Conservation (phyloP, 257 asterid species). For the Asclepias syriaca region DNA sequence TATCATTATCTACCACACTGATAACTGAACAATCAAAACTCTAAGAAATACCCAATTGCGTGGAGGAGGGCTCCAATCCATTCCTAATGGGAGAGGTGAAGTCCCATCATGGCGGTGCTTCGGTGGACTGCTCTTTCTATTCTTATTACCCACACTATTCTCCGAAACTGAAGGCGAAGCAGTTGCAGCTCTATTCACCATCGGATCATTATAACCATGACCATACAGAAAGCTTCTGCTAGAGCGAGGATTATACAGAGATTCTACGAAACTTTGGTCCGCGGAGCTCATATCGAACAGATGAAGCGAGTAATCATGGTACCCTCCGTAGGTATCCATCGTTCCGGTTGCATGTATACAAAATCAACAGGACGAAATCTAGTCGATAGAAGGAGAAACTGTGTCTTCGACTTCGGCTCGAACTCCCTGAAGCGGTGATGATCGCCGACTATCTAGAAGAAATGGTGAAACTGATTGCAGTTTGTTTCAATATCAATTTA, state of each 20-base stretch:
- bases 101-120: conserved; percentile 64
- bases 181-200: not conserved
- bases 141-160: not conserved
- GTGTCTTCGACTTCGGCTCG: not conserved
- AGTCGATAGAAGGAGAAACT: not conserved
- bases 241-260: conserved; percentile 36
- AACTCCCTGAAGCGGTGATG: not conserved
- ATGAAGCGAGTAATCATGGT: conserved; percentile 27
- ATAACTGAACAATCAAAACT: not conserved
- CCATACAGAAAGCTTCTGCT: not conserved
- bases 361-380: not conserved
- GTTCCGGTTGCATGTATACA: not conserved
- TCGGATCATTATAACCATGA: not conserved
- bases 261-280: conserved; percentile 44
- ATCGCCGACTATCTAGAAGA: not conserved
- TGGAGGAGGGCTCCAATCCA: conserved; percentile 88
- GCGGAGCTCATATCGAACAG: conserved; percentile 42
- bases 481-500: too few species aligned
- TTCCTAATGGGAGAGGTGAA: conserved; percentile 80
- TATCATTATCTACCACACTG: not conserved
- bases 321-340: conserved; percentile 51
- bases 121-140: conserved; percentile 28
- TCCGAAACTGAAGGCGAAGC: conserved; percentile 15
- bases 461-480: too few species aligned
- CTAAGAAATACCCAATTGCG: conserved; percentile 45